A percentile compares a stretch with the other conserved stretches of the same genome.
Evolutionary conservation across 331 rosid genomes (phyloP).

Genomic region (Stylosanthes scabra): DNA sequence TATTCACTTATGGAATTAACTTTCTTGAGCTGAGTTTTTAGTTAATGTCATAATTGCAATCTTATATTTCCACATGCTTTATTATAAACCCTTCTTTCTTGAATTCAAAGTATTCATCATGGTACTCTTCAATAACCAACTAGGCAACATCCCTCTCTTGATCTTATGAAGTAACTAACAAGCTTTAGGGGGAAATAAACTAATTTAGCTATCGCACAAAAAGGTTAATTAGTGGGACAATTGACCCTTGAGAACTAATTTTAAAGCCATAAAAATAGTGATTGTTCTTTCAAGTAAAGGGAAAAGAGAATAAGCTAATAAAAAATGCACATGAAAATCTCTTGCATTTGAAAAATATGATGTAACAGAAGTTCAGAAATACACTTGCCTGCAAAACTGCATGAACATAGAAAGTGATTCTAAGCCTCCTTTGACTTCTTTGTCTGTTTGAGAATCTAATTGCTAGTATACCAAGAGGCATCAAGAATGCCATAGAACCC

Average conservation of each 20-base stretch:
- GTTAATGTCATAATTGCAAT: conserved; percentile 25
- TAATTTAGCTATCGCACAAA: conserved; percentile 46
- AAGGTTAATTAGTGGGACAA: conserved; percentile 45
- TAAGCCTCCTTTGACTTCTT: conserved; percentile 64
- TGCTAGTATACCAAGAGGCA: conserved; percentile 84
- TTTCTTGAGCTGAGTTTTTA: conserved; percentile 21
- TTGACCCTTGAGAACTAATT: conserved; percentile 22
- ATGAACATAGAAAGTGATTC: conserved; percentile 71
- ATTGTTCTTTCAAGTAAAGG: conserved; percentile 4
- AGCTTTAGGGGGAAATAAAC: conserved; percentile 45
- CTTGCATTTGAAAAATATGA: conserved; percentile 25
- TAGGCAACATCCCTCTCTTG: conserved; percentile 27
- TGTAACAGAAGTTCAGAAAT: conserved; percentile 14
- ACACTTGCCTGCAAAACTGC: conserved; percentile 77
- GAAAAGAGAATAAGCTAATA: background rate
- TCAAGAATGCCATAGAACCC: conserved; percentile 94
- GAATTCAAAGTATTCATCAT: conserved; percentile 59
- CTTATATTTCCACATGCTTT: conserved; percentile 30
- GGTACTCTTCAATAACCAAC: conserved; percentile 27
- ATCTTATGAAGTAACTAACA: conserved; percentile 21
- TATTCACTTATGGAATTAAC: conserved; percentile 13
- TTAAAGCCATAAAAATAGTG: conserved; percentile 2
- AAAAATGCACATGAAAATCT: background rate
- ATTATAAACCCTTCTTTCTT: conserved; percentile 47
- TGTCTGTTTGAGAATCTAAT: conserved; percentile 71